phyloP scores from a whole-genome alignment of 2,329 filamentous ascomycete species.

The Xylaria sp. region DNA sequence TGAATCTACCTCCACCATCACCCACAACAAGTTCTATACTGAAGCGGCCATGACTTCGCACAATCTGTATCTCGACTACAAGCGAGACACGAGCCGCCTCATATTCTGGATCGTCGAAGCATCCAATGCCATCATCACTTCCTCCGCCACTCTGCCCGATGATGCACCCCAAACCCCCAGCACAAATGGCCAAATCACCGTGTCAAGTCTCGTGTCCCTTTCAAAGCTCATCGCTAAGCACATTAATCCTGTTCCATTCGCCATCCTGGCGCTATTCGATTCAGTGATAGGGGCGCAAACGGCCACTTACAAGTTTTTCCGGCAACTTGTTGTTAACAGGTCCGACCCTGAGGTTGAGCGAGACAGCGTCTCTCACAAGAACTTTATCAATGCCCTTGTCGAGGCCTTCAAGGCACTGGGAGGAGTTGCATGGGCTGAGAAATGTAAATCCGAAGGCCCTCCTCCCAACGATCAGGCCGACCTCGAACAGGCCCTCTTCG shows the following conservation, averaged over 20 bases:
- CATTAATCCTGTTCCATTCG: conserved; percentile 40
- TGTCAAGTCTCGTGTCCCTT: conserved; percentile 46
- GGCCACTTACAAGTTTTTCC: conserved; percentile 39
- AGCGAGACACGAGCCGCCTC: conserved; percentile 24
- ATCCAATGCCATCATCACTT: conserved; percentile 45
- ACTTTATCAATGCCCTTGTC: conserved; percentile 50
- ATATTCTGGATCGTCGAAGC: conserved; percentile 47
- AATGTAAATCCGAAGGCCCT: conserved; percentile 42
- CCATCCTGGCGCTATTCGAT: conserved; percentile 45
- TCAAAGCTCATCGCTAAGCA: conserved; percentile 48
- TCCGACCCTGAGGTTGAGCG: conserved; percentile 45
- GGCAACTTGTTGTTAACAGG: conserved; percentile 40
- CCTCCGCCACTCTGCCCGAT: conserved; percentile 24
- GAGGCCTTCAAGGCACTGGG: conserved; percentile 41
- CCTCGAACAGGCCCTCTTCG: conserved; percentile 37
- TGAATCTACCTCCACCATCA: too few relatives aligned
- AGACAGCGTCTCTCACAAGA: conserved; percentile 48
- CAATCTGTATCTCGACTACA: conserved; percentile 12
- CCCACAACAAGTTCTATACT: too few relatives aligned
- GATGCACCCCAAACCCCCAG: conserved; percentile 38
- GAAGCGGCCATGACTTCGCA: conserved; percentile 2
- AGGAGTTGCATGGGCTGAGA: conserved; percentile 13
- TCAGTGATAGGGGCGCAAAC: conserved; percentile 47
- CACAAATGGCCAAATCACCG: conserved; percentile 45
- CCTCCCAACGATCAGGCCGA: conserved; percentile 30